Evolutionary conservation across 2,329 filamentous ascomycete species (phyloP), one percentile per base, ranked within the genome.

Genomic region (Arachnopeziza araneosa): DNA sequence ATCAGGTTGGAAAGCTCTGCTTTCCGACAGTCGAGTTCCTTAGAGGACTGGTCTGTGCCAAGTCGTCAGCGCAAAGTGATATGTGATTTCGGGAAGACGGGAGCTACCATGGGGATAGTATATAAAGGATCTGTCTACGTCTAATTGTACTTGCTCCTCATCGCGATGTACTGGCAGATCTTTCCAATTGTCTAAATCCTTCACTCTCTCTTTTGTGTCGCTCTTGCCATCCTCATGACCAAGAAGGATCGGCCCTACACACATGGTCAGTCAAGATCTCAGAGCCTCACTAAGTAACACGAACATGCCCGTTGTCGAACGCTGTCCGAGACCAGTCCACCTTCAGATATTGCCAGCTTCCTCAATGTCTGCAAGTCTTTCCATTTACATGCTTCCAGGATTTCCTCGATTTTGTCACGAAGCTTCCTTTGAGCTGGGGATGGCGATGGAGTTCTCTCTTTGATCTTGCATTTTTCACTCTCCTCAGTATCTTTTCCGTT

Each of bases 81-180:
- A 66, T 66, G 58, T 58, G 62, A 66, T 54, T 19, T 23, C 51
- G 60, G 69, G 60, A 59, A 51, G 26, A 54, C 44, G 60, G 59
- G 67, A 70, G 81, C 69, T 80, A 95, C 92, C 84, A 64, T 84
- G 82, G 14, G 95, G 95, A 73, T 99, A 99, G 77, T 97, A 96
- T 62, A 98, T 89, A 75, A 99, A 99, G n/a, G 95, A 93, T 59
- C 95, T 84, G 75, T 97, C 86, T 59, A 99, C 95, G 72, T 99
- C 95, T 54, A 98, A 82, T 70, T 87, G 83, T 49, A 99, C 92
- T 76, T 99, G 95, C 55, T 89, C 86, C 74, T 99, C 95, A 69
- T 99, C 95, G 36, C 78, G 78, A 75, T 99, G 95, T n/a, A 75
- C 80, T 30, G 88, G 83, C 50, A 96, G 77, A 26, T 36, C 90